phyloP scores from a whole-genome alignment of 352 stramenopile genomes.

The Phytopythium montanum region DNA sequence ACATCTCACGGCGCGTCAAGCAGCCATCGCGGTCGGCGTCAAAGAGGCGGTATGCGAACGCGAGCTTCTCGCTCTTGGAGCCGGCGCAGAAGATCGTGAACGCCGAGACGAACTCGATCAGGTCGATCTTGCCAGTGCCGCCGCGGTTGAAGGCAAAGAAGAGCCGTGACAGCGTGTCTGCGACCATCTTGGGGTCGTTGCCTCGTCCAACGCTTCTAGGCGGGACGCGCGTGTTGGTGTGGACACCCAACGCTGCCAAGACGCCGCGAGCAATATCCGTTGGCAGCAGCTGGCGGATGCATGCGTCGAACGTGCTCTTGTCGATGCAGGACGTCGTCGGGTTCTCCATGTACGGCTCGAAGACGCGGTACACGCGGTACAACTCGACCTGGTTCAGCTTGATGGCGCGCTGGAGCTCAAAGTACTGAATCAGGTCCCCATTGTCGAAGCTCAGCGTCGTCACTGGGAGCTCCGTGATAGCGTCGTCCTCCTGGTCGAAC shows the following conservation, averaged over 20 bases:
- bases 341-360: conserved; percentile 67
- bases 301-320: conserved; percentile 76
- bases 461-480: conserved; percentile 58
- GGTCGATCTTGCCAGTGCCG: conserved; percentile 80
- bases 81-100: conserved; percentile 93
- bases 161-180: conserved; percentile 63
- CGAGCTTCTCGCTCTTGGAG: conserved; percentile 95
- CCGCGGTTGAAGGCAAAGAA: conserved; percentile 88
- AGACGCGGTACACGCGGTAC: conserved; percentile 62
- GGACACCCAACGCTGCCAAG: conserved; percentile 54
- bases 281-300: conserved; percentile 60
- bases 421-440: conserved; percentile 79
- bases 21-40: conserved; percentile 87
- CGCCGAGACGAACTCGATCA: conserved; percentile 91
- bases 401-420: conserved; percentile 70
- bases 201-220: conserved; percentile 55
- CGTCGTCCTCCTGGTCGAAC: conserved; percentile 60
- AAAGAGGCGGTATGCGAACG: conserved; percentile 89
- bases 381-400: conserved; percentile 72
- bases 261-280: conserved; percentile 47
- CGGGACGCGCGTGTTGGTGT: conserved; percentile 49
- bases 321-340: conserved; percentile 58
- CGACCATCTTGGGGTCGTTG: conserved; percentile 79
- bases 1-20: conserved; percentile 91
- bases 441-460: conserved; percentile 79